These are phyloP conservation scores for Pseudohyphozyma bogoriensis DNA, from an alignment of 768 basidiomycete genomes.

Conservation along the genomic window DNA sequence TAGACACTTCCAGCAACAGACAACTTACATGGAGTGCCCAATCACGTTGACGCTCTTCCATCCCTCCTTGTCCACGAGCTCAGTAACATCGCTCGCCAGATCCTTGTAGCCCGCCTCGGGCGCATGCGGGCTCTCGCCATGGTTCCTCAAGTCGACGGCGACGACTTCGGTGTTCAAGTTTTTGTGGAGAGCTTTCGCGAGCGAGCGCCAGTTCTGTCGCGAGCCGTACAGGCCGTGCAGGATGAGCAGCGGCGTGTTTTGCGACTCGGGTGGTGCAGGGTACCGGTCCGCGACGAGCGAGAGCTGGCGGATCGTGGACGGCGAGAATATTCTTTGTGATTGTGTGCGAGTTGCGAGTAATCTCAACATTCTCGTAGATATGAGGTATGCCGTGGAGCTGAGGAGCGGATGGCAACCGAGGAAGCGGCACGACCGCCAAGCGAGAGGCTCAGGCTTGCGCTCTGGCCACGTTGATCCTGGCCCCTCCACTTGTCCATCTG, in stretches of 20 bases:
- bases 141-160: slow-evolving; percentile 64
- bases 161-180: not conserved
- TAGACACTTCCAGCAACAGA: too few species aligned
- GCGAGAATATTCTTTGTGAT: too few species aligned
- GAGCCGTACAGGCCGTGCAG: slow-evolving; percentile 41
- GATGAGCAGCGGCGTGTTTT: slow-evolving; percentile 25
- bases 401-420: too few species aligned
- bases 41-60: slow-evolving; percentile 59
- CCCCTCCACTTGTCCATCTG: too few species aligned
- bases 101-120: slow-evolving; percentile 61
- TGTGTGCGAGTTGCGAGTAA: too few species aligned
- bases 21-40: slow-evolving; percentile 78
- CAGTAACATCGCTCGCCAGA: slow-evolving; percentile 68
- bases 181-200: slow-evolving; percentile 60
- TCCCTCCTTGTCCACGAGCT: slow-evolving; percentile 47
- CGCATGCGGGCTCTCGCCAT: slow-evolving; percentile 68
- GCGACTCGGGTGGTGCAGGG: not conserved
- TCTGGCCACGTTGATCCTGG: too few species aligned
- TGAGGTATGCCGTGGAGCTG: too few species aligned
- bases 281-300: not conserved
- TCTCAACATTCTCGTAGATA: too few species aligned
- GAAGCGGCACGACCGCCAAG: too few species aligned
- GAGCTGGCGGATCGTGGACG: not conserved
- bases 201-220: slow-evolving; percentile 78
- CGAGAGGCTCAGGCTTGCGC: too few species aligned